Conservation (phyloP, 768 basidiomycete genomes). For the Auriscalpium vulgare region DNA sequence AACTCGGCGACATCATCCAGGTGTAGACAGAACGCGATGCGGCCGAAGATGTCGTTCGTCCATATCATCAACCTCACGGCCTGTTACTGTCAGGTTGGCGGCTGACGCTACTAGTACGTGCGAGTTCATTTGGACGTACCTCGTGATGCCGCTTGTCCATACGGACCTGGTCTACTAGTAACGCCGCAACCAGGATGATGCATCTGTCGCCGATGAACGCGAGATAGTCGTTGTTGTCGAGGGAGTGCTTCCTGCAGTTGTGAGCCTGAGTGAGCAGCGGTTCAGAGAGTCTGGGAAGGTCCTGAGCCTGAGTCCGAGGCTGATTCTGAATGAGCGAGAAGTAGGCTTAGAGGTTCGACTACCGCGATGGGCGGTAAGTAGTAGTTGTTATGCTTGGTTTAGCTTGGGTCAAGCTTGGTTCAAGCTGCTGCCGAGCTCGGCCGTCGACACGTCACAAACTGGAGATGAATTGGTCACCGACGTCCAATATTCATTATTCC, state of each 20-base stretch:
- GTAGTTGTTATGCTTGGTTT: too few relatives aligned
- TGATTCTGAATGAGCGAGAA: not conserved
- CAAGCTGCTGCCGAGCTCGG: too few relatives aligned
- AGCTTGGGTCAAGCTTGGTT: too few relatives aligned
- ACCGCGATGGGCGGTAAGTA: too few relatives aligned
- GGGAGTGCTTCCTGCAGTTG: constrained; percentile 19
- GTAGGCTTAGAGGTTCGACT: too few relatives aligned
- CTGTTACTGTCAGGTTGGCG: not conserved
- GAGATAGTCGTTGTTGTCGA: constrained; percentile 25
- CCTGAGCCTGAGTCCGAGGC: not conserved
- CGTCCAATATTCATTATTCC: too few relatives aligned
- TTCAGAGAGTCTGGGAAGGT: constrained; percentile 5
- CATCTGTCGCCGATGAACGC: constrained; percentile 28
- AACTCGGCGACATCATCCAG: constrained; percentile 22
- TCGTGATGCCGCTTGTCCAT: constrained; percentile 23
- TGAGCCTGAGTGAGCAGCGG: constrained; percentile 16
- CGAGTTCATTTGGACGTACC: constrained; percentile 7
- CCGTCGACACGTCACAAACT: too few relatives aligned
- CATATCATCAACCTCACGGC: constrained; percentile 20
- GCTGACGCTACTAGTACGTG: too few relatives aligned
- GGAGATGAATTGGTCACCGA: too few relatives aligned
- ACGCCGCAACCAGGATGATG: constrained; percentile 23
- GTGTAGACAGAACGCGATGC: constrained; percentile 22
- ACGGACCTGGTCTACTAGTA: constrained; percentile 20
- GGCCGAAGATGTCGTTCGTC: constrained; percentile 26